Evolutionary conservation across 495 filamentous ascomycete genomes (phyloP).

Genomic region (Aspergillus kassunensis): DNA sequence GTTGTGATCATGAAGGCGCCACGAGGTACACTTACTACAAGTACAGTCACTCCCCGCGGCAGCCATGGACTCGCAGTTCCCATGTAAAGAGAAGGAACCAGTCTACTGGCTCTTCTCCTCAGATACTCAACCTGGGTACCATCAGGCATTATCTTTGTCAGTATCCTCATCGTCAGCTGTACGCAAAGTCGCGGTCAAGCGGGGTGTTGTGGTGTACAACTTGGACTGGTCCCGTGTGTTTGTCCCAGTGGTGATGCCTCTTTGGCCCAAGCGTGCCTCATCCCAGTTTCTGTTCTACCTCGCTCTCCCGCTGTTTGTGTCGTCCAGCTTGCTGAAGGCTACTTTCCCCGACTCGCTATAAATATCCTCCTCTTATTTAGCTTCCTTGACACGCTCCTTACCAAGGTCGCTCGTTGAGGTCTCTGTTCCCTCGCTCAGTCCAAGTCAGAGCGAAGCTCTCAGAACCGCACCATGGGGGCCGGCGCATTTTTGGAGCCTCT

Average conservation of each 20-base stretch:
- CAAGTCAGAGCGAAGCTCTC: neutral
- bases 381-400: neutral
- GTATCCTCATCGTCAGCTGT: neutral
- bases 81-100: constrained; percentile 6
- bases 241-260: neutral
- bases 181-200: neutral
- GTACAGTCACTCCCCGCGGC: neutral
- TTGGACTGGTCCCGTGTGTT: neutral
- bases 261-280: neutral
- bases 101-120: too few species aligned
- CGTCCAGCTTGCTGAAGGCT: neutral
- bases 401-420: neutral
- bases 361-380: neutral
- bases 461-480: constrained; percentile 41
- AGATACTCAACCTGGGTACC: too few species aligned
- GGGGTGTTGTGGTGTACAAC: neutral
- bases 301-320: too few species aligned
- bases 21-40: neutral
- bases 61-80: too few species aligned
- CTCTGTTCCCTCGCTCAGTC: neutral
- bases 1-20: neutral
- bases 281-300: neutral
- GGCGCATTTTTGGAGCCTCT: constrained; percentile 52
- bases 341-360: neutral
- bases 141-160: neutral